Percentiles rank a stretch among this genome's conserved stretches.
phyloP scores from a whole-genome alignment of 176 grass and related monocot species.

The Poa annua region DNA sequence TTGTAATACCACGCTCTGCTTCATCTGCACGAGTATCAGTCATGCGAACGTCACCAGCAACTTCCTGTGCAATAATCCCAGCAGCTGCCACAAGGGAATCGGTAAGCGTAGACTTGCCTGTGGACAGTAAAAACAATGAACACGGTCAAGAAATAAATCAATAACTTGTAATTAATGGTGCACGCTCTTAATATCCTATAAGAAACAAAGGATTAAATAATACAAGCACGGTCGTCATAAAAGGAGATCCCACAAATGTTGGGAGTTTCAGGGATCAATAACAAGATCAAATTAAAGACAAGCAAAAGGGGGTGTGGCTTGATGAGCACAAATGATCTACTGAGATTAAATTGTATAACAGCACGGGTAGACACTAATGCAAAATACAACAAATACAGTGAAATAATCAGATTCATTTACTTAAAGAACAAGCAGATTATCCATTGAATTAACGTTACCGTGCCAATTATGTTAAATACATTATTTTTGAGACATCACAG shows the following conservation, averaged over 20 bases:
- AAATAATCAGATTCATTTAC: constrained; percentile 14
- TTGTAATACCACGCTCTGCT: constrained; percentile 84
- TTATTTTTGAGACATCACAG: background rate
- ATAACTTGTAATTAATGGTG: background rate
- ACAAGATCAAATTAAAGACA: background rate
- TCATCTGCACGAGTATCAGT: constrained; percentile 81
- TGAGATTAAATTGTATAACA: background rate
- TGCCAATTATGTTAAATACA: background rate
- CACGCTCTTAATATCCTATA: background rate
- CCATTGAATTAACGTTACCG: background rate
- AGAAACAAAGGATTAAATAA: background rate
- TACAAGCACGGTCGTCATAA: background rate
- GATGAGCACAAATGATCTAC: background rate
- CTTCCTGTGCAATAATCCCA: constrained; percentile 87
- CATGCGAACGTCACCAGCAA: constrained; percentile 81
- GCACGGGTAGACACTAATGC: background rate
- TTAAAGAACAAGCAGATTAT: constrained; percentile 2
- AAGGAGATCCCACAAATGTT: background rate
- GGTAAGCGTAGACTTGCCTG: constrained; percentile 84
- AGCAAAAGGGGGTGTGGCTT: background rate
- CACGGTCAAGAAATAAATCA: background rate
- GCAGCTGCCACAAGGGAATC: constrained; percentile 88
- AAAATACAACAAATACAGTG: background rate
- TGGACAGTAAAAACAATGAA: background rate
- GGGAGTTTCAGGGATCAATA: background rate